These are phyloP conservation scores for Gracilariopsis chorda DNA, from an alignment of 23 red algal species.

Conservation along the genomic window DNA sequence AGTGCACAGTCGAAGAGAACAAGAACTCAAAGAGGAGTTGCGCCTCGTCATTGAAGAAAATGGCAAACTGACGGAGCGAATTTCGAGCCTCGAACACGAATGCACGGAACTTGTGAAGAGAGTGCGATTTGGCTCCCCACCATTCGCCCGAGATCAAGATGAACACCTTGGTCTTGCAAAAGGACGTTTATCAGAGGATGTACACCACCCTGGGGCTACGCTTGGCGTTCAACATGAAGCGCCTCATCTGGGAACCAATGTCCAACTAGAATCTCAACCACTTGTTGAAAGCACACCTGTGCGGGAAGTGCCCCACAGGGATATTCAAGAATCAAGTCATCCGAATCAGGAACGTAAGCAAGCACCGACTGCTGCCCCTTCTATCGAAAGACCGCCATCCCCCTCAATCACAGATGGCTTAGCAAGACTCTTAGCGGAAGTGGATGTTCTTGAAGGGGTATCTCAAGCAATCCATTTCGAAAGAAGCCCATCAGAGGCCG, in stretches of 20 bases:
- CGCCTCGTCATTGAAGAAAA: slow-evolving; percentile 38
- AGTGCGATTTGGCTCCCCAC: slow-evolving; percentile 8
- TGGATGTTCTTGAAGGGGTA: slow-evolving; percentile 28
- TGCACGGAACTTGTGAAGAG: slow-evolving; percentile 33
- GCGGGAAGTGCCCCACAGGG: neutral
- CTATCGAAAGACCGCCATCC: neutral
- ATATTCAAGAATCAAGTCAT: neutral
- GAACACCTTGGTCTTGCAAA: neutral
- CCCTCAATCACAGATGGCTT: neutral
- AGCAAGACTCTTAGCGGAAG: slow-evolving; percentile 22
- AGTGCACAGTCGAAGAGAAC: neutral
- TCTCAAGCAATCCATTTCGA: slow-evolving; percentile 27
- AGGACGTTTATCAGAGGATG: neutral
- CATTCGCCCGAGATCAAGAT: neutral
- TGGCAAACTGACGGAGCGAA: slow-evolving; percentile 18
- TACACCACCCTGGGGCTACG: neutral
- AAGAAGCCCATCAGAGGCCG: slow-evolving; percentile 2
- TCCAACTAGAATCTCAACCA: neutral
- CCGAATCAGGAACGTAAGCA: neutral
- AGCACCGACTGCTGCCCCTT: neutral
- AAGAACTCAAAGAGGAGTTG: slow-evolving; percentile 31
- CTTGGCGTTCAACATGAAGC: neutral
- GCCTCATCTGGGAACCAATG: neutral
- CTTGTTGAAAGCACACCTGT: neutral
- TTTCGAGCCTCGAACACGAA: slow-evolving; percentile 22